Base-by-base conservation (phyloP, 192 early-diverging fungal genomes). In the Mortierella hygrophila region DNA sequence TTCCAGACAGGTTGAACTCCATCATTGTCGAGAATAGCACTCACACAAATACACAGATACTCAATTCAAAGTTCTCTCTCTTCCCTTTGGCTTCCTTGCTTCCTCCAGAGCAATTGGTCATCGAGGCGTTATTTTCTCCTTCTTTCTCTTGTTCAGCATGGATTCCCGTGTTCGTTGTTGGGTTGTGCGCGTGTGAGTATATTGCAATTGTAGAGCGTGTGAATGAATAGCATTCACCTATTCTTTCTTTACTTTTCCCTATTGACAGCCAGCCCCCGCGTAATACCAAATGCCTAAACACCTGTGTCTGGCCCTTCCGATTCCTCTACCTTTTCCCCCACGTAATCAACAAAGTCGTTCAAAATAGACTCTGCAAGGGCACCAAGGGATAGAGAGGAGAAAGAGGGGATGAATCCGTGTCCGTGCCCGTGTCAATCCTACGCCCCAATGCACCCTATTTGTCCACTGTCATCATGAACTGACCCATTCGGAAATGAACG, bases 401-500 rank as follows among this genome's bases (percentile, higher is more conserved):
- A 32, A 10, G 20, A 68, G 32, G 40, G 40, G 26, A 49, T 49
- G 63, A 69, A 77, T 49, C 63, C 29, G 65, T 68, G 60, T 65
- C 26, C 23, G 23, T 65, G 60, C 32, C 60, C 60, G 60, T 63
- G 60, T 65, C 60, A 52, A 18, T 49, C 49, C 49, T 52, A 52
- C 20, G 21, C 60, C 23, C 32, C 11, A 26, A 18, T 18, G 47
- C 47, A 57, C 55, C 55, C n/a, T 57, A 57, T 57, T 57, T 55
- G 10, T 55, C 18, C 21, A 29, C 29, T 65, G 60, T 32, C 60
- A 65, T 65, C 60, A 15, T 32, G 11, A 65, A 65, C 32, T 65
- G 60, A 35, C 35, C 35, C 23, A 32, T 65, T 65, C 60, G 60
- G 60, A 65, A 65, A 65, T 65, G 60, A 65, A 65, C 60, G 60